These are phyloP conservation scores for Candida jianshihensis DNA, from an alignment of 805 yeast genomes.

Conservation along the genomic window DNA sequence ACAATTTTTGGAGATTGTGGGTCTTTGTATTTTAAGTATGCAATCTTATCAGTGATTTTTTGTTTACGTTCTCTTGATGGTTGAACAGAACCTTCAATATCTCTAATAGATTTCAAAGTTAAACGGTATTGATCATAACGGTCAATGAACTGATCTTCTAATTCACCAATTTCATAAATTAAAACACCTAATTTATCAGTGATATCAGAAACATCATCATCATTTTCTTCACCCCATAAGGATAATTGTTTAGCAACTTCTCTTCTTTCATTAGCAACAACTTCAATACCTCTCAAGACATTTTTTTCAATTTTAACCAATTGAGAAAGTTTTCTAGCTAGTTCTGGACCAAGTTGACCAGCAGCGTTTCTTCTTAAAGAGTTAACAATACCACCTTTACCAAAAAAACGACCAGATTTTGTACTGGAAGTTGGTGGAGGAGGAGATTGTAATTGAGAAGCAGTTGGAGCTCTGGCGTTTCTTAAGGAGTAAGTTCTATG, in stretches of 20 bases:
- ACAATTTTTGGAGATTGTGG: conserved; percentile 76
- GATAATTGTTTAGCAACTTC: conserved; percentile 79
- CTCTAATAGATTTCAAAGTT: conserved; percentile 73
- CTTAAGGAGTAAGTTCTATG: conserved; percentile 98
- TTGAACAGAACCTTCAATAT: conserved; percentile 82
- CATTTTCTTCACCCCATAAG: conserved; percentile 83
- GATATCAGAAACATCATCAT: conserved; percentile 79
- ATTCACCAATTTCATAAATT: conserved; percentile 75
- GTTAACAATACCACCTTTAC: conserved; percentile 58
- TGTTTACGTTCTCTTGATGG: conserved; percentile 84
- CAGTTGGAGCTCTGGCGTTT: conserved; percentile 94
- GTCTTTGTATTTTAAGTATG: conserved; percentile 76
- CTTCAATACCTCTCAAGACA: conserved; percentile 71
- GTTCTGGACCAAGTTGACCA: conserved; percentile 75
- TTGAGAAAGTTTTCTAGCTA: conserved; percentile 66
- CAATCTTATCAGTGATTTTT: conserved; percentile 79
- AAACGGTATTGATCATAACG: conserved; percentile 81
- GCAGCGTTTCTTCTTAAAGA: conserved; percentile 67
- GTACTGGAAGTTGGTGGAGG: conserved; percentile 94
- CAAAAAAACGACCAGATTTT: conserved; percentile 79
- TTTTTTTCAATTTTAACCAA: conserved; percentile 78
- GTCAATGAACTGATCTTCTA: conserved; percentile 83
- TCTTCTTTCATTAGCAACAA: conserved; percentile 70
- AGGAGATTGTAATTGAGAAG: conserved; percentile 88
- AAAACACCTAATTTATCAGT: conserved; percentile 84